phyloP scores from a whole-genome alignment of 305 asterid genomes.

The Lippia alba region DNA sequence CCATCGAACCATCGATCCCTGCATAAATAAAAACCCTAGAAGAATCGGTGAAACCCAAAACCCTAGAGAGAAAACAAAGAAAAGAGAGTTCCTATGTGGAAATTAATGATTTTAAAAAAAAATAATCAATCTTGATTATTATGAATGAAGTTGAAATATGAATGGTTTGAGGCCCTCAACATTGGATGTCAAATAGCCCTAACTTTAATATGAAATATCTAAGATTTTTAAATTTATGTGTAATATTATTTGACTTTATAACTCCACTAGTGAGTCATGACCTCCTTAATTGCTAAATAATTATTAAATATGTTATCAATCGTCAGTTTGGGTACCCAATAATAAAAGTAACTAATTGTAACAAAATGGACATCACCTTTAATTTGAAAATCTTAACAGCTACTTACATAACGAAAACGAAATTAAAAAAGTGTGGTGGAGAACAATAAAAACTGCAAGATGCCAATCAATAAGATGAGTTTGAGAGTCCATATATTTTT shows the following conservation, averaged over 20 bases:
- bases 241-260: not conserved
- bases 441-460: no score
- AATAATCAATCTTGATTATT: no score
- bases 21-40: no score
- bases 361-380: not conserved
- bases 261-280: not conserved
- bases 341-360: constrained; percentile 1
- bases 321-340: not conserved
- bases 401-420: no score
- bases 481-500: not conserved
- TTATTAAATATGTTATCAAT: not conserved
- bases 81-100: no score
- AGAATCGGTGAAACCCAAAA: no score
- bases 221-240: not conserved
- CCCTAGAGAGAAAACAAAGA: no score
- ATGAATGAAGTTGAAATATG: not conserved
- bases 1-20: no score
- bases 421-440: no score
- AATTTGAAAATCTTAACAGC: not conserved
- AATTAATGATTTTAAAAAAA: no score
- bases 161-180: not conserved
- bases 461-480: not conserved
- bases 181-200: not conserved
- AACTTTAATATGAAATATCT: not conserved
- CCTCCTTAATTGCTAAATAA: not conserved